Evolutionary conservation across 2,329 filamentous ascomycete species (phyloP), one percentile per base, ranked within the genome.

Genomic region (Lachnellula arida): DNA sequence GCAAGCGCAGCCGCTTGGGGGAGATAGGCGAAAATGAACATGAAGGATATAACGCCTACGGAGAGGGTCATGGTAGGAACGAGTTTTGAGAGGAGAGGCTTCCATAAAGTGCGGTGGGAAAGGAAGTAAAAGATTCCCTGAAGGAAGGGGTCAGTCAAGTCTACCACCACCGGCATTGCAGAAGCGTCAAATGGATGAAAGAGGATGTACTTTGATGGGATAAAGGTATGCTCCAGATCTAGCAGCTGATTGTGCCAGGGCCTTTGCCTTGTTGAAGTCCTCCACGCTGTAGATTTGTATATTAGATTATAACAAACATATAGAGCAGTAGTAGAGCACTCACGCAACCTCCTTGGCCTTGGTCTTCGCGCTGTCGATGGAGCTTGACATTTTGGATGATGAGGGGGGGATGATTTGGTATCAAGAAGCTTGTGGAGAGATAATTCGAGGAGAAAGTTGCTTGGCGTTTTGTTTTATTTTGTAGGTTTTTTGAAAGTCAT

Each of bases 11-110:
- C 88, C 23, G 91, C 81, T 75, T 97, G 93, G 0, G 93, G 93
- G 8, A 86, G 68, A 70, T 96, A 97, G 49, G 91, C 88, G 69
- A 97, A 85, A 64, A 88, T 76, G 73, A 97, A 97, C 90, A 97
- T 95, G 71, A 82, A 78, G 11, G 78, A 77, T 1, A 92, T 86
- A 46, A 97, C 85, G 46, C 82, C 81, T 9, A 86, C 72, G 14
- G 89, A 91, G 2, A 96, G 80, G 1, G 81, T 78, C 50, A 95
- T 63, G 28, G 87, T 91, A 2, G 81, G 80, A 1, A 76, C 70
- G 46, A 86, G 70, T 57, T 78, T 78, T 6, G 77, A 79, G 39
- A 79, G 61, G 44, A 86, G 78, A 1, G 83, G 83, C 64, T 78
- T 78, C 82, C 82, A 86, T 46, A 86, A 70, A 6, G 76, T 70